Conservation (phyloP, 306 rosid genomes). For the Prunus fruticosa region DNA sequence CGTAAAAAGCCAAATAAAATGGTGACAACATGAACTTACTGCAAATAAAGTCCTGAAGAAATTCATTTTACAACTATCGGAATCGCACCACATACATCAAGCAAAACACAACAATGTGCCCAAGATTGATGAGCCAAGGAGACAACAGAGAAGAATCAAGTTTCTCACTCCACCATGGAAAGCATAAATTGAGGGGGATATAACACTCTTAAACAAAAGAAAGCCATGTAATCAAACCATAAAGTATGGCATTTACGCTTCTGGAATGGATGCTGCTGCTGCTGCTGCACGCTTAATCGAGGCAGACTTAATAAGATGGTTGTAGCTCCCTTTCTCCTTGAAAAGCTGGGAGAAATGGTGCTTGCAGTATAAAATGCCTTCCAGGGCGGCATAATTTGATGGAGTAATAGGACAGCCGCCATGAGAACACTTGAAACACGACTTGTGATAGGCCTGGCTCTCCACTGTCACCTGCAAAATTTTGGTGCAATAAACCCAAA, state of each 20-base stretch:
- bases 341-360: conserved; percentile 96
- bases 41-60: conserved; percentile 10
- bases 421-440: conserved; percentile 92
- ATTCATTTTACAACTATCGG: conserved; percentile 24
- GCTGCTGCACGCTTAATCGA: conserved; percentile 55
- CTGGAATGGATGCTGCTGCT: conserved; percentile 49
- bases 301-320: conserved; percentile 75
- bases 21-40: conserved; percentile 13
- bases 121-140: conserved; percentile 26
- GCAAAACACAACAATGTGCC: conserved; percentile 23
- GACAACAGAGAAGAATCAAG: conserved; percentile 16
- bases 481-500: not conserved
- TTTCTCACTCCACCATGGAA: conserved; percentile 29
- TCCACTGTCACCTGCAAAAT: conserved; percentile 86
- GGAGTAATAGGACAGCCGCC: conserved; percentile 91
- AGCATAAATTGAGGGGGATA: not conserved
- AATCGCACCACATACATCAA: conserved; percentile 20
- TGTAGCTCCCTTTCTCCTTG: conserved; percentile 84
- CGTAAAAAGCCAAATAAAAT: not conserved
- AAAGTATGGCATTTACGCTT: conserved; percentile 38
- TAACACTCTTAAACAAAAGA: conserved; percentile 21
- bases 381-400: conserved; percentile 90
- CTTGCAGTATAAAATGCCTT: conserved; percentile 93
- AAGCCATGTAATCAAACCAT: conserved; percentile 19
- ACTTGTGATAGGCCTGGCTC: conserved; percentile 79